Evolutionary conservation across 805 yeast genomes (phyloP).

Genomic region (Ogataea methanolica): DNA sequence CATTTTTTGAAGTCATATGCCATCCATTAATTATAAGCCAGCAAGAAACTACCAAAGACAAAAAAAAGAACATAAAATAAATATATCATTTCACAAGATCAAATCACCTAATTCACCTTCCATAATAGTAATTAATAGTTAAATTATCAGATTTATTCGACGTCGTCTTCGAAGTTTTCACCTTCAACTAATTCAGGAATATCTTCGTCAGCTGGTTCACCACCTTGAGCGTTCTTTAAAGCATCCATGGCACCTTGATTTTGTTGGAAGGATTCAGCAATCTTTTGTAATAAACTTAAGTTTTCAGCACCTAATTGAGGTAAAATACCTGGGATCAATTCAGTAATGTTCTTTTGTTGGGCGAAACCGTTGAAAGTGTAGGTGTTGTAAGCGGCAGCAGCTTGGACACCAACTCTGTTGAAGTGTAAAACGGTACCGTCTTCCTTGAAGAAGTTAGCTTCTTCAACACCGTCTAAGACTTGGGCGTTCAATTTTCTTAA

Average conservation of each 20-base stretch:
- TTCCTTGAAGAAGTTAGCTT: conserved; percentile 96
- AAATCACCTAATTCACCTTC: too few species aligned
- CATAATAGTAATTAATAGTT: too few species aligned
- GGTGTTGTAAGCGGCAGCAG: conserved; percentile 85
- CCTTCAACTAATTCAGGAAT: conserved; percentile 83
- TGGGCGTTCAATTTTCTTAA: conserved; percentile 86
- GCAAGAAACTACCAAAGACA: too few species aligned
- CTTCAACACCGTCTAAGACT: conserved; percentile 85
- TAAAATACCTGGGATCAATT: conserved; percentile 88
- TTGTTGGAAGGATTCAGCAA: conserved; percentile 83
- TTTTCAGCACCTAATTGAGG: conserved; percentile 97
- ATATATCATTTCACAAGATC: too few species aligned
- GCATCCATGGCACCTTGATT: conserved; percentile 38
- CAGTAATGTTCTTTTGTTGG: conserved; percentile 87
- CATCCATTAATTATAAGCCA: too few species aligned
- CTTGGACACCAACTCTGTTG: conserved; percentile 94
- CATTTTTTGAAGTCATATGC: too few species aligned
- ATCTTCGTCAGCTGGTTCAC: conserved; percentile 45
- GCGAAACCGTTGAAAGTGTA: conserved; percentile 94
- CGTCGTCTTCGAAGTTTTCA: conserved; percentile 72
- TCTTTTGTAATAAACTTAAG: conserved; percentile 78
- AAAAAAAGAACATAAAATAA: too few species aligned
- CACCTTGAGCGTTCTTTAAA: conserved; percentile 33
- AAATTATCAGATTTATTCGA: conserved; percentile 19
- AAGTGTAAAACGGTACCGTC: conserved; percentile 96